These are phyloP conservation scores for Metschnikowia henanensis DNA, from an alignment of 805 yeast genomes.

Conservation along the genomic window DNA sequence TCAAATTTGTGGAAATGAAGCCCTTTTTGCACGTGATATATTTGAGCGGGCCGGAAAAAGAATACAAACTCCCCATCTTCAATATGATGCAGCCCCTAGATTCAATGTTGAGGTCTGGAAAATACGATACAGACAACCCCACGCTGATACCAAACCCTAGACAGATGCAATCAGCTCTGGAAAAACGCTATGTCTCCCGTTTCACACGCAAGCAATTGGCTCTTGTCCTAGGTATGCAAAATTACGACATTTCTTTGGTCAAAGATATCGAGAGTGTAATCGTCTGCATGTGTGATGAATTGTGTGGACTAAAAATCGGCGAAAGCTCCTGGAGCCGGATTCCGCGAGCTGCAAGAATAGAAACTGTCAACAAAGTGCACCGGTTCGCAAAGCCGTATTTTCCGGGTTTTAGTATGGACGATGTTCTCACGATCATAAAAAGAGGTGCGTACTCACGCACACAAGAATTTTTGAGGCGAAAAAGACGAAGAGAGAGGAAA, in stretches of 20 bases:
- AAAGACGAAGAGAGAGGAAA: constrained; percentile 10
- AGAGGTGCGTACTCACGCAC: constrained; percentile 65
- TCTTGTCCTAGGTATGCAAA: constrained; percentile 13
- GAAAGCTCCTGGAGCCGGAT: constrained; percentile 81
- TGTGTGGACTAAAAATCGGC: constrained; percentile 72
- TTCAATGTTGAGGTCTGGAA: constrained; percentile 2
- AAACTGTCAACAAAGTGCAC: constrained; percentile 55
- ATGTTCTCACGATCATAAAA: constrained; percentile 71
- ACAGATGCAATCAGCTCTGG: background rate
- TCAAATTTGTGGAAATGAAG: constrained; percentile 3
- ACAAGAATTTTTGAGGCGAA: constrained; percentile 16
- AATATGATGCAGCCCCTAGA: constrained; percentile 3
- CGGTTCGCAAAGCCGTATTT: constrained; percentile 46
- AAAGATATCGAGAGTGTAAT: constrained; percentile 54
- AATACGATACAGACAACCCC: constrained; percentile 1
- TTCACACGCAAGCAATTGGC: constrained; percentile 16
- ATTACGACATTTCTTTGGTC: constrained; percentile 50
- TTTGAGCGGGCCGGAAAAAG: constrained; percentile 13
- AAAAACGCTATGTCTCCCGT: constrained; percentile 15
- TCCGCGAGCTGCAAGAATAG: constrained; percentile 53
- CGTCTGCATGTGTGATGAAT: constrained; percentile 51
- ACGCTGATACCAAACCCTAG: background rate
- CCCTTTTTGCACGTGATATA: constrained; percentile 7
- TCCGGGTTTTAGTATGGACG: constrained; percentile 49
- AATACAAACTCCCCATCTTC: constrained; percentile 16